Base-by-base conservation (phyloP, 805 yeast genomes). In the Lachancea sp. region DNA sequence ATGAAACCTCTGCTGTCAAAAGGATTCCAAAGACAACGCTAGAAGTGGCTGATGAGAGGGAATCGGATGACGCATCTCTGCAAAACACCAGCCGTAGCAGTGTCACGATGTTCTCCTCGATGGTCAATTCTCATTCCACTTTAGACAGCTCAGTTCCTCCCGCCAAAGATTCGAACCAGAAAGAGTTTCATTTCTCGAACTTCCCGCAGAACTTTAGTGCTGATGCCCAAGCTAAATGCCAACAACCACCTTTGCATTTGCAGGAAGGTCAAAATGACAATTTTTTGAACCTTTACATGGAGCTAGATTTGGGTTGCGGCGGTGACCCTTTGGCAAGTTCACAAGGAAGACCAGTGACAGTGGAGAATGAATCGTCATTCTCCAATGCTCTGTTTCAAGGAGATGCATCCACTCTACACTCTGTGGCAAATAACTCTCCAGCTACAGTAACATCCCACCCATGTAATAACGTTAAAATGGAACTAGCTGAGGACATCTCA, bases 51-150 rank as follows among this genome's bases (percentile, higher is more conserved):
- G 52, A 43, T n/a, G 54, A 48, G 33, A 43, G 42, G 4, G 46
- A 40, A 17, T 34, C 20, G 15, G 47, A 48, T 25, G 33, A 18
- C 25, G 50, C 42, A 12, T 35, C 35, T 18, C 16, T 29, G 4
- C 41, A 23, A 5, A 37, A 37, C 19, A 42, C 37, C 8, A 33
- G 39, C 18, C 33, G 28, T 9, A 46, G 51, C 16, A 54, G 60
- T 41, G 54, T 55, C 24, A 52, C 50, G 11, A 40, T 52, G 29
- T 57, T 51, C 16, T 56, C 58, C 1, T 20, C 53, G 12, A 46
- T 54, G 49, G 48, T 52, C 2, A 53, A 44, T 31, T 54, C 61
- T 3, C 41, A 50, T 7, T 51, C 55, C 7, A 52, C 59, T 3
- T 39, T 49, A 8, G 45, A 46, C 18, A 48, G 51, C 24, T 36